Conservation (phyloP, 2,329 filamentous ascomycete species). For the Calcarisporium arbuscula region DNA sequence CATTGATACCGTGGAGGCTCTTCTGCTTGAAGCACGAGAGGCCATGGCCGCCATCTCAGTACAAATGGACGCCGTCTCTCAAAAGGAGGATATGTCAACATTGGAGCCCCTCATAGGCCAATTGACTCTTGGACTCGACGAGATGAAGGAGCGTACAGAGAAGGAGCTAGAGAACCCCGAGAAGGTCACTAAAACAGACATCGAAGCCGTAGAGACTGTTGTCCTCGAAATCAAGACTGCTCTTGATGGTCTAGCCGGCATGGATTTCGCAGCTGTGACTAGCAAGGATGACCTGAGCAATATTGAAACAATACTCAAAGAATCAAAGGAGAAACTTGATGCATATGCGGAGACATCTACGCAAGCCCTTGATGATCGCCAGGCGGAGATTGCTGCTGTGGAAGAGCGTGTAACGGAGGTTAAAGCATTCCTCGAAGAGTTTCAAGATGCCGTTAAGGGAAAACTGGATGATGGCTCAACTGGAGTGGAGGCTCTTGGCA, state of each 20-base stretch:
- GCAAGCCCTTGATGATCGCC: constrained; percentile 76
- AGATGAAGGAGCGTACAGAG: constrained; percentile 55
- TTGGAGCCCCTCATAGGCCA: constrained; percentile 76
- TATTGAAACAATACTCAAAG: constrained; percentile 62
- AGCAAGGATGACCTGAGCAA: constrained; percentile 65
- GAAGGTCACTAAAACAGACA: constrained; percentile 71
- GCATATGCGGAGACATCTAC: constrained; percentile 66
- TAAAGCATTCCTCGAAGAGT: constrained; percentile 68
- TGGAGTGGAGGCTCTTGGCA: constrained; percentile 66
- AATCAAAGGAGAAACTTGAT: constrained; percentile 63
- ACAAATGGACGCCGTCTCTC: constrained; percentile 62
- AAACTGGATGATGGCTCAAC: constrained; percentile 71
- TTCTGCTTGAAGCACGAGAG: constrained; percentile 69
- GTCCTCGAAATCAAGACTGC: constrained; percentile 80
- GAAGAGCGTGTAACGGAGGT: constrained; percentile 74
- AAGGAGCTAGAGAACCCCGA: constrained; percentile 52
- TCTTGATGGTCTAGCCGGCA: constrained; percentile 65
- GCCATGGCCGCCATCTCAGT: constrained; percentile 59
- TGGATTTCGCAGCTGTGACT: constrained; percentile 64
- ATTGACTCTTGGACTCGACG: constrained; percentile 68
- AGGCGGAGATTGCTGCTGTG: constrained; percentile 74
- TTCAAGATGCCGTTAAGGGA: constrained; percentile 68
- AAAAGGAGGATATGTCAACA: constrained; percentile 70
- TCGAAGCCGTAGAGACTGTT: constrained; percentile 73
- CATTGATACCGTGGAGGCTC: constrained; percentile 57